Evolutionary conservation across 345 rosid species (phyloP).

Genomic region (Bruguiera parviflora): DNA sequence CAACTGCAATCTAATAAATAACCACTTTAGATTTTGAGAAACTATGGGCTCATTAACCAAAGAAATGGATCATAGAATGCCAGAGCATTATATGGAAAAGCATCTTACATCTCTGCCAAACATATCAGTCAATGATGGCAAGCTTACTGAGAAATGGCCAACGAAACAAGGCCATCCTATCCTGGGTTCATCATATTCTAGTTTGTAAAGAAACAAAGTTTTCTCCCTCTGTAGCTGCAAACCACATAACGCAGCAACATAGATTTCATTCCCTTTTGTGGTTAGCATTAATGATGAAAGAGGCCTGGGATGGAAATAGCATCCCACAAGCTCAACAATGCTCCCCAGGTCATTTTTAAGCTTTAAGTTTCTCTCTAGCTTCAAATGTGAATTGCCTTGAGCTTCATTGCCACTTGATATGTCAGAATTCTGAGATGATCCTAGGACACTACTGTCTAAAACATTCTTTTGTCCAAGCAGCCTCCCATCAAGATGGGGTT

Average conservation of each 20-base stretch:
- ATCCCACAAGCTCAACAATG: slow-evolving; percentile 54
- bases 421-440: slow-evolving; percentile 26
- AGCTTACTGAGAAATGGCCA: slow-evolving; percentile 52
- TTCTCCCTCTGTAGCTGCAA: slow-evolving; percentile 34
- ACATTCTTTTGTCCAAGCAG: slow-evolving; percentile 23
- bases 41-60: neutral
- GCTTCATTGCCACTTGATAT: slow-evolving; percentile 23
- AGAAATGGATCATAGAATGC: slow-evolving; percentile 4
- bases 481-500: slow-evolving; percentile 26
- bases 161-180: slow-evolving; percentile 66
- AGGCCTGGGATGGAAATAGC: slow-evolving; percentile 72
- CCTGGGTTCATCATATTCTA: slow-evolving; percentile 42
- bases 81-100: slow-evolving; percentile 6
- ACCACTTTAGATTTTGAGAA: slow-evolving; percentile 8
- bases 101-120: slow-evolving; percentile 43
- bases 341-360: slow-evolving; percentile 43
- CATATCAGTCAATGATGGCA: slow-evolving; percentile 45
- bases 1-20: slow-evolving; percentile 48
- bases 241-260: slow-evolving; percentile 61
- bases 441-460: slow-evolving; percentile 20
- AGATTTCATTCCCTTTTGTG: slow-evolving; percentile 47
- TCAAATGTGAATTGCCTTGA: slow-evolving; percentile 30
- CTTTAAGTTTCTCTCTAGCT: slow-evolving; percentile 35
- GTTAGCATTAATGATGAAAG: slow-evolving; percentile 50
- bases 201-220: slow-evolving; percentile 62